Percentiles rank a stretch among this genome's conserved stretches.
Conservation (phyloP, 2,329 filamentous ascomycete genomes). For the Phialophora expanda region DNA sequence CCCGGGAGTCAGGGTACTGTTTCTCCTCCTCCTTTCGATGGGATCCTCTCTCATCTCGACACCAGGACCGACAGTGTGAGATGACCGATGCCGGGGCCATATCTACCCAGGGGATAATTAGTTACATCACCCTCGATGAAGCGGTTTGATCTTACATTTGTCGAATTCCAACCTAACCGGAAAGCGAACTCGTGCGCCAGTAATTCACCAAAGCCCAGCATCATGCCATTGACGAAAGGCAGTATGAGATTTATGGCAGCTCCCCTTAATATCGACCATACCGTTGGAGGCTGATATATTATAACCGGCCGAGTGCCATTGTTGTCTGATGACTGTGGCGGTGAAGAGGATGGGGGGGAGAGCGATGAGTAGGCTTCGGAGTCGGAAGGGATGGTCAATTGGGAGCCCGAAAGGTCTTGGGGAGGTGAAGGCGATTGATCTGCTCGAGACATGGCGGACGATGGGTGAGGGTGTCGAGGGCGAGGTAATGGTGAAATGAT, state of each 20-base stretch:
- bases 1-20: conserved; percentile 53
- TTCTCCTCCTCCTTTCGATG: conserved; percentile 58
- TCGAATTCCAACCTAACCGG: conserved; percentile 88
- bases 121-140: background rate
- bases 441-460: conserved; percentile 30
- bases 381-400: conserved; percentile 53
- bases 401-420: conserved; percentile 39
- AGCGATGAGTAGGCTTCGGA: conserved; percentile 55
- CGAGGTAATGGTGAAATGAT: conserved; percentile 1
- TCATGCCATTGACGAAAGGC: conserved; percentile 96
- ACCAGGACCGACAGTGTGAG: conserved; percentile 75
- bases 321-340: conserved; percentile 46
- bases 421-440: conserved; percentile 38
- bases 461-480: conserved; percentile 10
- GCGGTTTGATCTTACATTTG: conserved; percentile 73
- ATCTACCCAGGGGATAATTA: conserved; percentile 24
- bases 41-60: conserved; percentile 77
- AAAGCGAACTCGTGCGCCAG: conserved; percentile 97
- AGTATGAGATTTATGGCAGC: conserved; percentile 94
- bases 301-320: conserved; percentile 65
- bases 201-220: conserved; percentile 95
- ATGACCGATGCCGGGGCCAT: conserved; percentile 35
- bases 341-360: conserved; percentile 45
- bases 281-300: conserved; percentile 84
- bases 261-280: conserved; percentile 83